Evolutionary conservation across 192 early-diverging fungal species (phyloP).

Genomic region (Geranomyces michiganensis): DNA sequence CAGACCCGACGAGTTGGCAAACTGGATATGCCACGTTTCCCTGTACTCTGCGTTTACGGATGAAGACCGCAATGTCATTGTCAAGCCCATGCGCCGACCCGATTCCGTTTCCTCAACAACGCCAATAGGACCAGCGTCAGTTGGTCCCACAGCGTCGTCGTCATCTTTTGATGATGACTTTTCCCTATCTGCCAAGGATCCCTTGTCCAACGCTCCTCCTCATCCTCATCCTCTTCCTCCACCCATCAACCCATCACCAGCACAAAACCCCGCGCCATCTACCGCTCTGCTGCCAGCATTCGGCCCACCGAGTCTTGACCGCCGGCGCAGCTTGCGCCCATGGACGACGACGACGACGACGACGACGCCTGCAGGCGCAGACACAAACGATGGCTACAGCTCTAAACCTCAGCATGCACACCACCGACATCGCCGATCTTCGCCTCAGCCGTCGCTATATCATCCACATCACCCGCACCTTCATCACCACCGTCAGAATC

Average conservation of each 20-base stretch:
- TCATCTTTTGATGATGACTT: background rate
- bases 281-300: too few species aligned
- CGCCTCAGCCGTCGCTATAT: too few species aligned
- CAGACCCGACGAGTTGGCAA: background rate
- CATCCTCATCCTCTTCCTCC: background rate
- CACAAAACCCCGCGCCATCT: too few species aligned
- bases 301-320: too few species aligned
- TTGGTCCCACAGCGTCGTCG: background rate
- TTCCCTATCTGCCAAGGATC: background rate
- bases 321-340: too few species aligned
- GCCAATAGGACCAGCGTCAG: background rate
- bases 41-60: slow-evolving; percentile 31
- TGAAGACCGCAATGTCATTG: slow-evolving; percentile 33
- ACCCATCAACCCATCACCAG: background rate
- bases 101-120: background rate
- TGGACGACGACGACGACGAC: too few species aligned
- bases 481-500: too few species aligned
- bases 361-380: too few species aligned
- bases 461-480: too few species aligned
- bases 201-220: background rate
- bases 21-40: slow-evolving; percentile 43
- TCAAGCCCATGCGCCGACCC: background rate
- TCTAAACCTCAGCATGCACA: too few species aligned
- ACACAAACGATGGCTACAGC: too few species aligned
- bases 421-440: too few species aligned